Percentiles rank a stretch among this genome's conserved stretches.
Evolutionary conservation across 495 filamentous ascomycete genomes (phyloP).

Genomic region (Immersiella caudata): DNA sequence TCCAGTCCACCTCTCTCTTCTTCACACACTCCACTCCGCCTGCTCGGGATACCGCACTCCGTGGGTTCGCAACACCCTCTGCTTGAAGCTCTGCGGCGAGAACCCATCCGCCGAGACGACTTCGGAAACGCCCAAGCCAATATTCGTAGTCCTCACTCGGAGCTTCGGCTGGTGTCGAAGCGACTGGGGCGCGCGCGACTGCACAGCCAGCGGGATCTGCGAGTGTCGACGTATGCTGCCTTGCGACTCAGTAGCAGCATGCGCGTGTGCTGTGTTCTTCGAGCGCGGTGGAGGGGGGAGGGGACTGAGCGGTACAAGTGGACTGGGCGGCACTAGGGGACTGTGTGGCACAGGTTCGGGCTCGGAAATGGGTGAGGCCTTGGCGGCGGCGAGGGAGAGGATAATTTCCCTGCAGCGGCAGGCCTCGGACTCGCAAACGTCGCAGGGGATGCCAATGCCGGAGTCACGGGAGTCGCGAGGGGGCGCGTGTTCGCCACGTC

Average conservation of each 20-base stretch:
- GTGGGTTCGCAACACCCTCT: constrained; percentile 28
- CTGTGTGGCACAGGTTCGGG: neutral
- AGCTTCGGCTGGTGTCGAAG: constrained; percentile 22
- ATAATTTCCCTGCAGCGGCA: constrained; percentile 22
- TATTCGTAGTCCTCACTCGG: constrained; percentile 19
- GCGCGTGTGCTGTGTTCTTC: neutral
- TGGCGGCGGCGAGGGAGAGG: neutral
- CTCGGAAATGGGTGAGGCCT: neutral
- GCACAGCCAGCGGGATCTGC: neutral
- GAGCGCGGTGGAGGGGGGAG: neutral
- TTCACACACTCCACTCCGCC: neutral
- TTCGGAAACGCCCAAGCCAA: neutral
- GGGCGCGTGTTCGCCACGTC: neutral
- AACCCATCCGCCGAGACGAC: constrained; percentile 15
- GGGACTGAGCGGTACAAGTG: neutral
- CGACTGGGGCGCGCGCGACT: neutral
- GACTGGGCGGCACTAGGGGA: neutral
- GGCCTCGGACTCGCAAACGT: constrained; percentile 19
- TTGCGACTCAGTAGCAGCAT: neutral
- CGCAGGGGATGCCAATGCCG: constrained; percentile 29
- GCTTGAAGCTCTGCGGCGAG: constrained; percentile 35
- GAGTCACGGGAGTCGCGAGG: constrained; percentile 29
- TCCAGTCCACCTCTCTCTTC: neutral
- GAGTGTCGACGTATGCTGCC: neutral
- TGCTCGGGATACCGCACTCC: neutral